phyloP scores from a whole-genome alignment of 2,329 filamentous ascomycete genomes.

The Penicillium sp. region DNA sequence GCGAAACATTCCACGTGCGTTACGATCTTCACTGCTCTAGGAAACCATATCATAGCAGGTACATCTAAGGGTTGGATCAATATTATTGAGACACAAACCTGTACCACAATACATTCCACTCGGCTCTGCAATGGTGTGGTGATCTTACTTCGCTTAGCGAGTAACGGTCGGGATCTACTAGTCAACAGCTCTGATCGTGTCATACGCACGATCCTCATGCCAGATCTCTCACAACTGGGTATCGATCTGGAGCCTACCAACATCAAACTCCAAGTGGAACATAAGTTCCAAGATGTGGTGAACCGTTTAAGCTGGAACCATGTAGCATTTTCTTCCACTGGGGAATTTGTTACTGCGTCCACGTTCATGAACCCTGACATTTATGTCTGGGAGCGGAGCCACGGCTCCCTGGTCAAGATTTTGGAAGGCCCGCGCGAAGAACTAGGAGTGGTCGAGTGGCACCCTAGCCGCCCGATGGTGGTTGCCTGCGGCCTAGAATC shows the following conservation, averaged over 20 bases:
- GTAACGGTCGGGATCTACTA: constrained; percentile 75
- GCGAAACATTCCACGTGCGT: constrained; percentile 92
- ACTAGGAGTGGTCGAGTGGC: constrained; percentile 94
- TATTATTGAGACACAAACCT: constrained; percentile 75
- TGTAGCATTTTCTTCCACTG: constrained; percentile 85
- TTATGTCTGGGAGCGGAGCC: constrained; percentile 92
- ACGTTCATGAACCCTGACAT: constrained; percentile 98
- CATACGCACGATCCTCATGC: constrained; percentile 83
- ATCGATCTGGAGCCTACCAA: constrained; percentile 67
- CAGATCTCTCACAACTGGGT: constrained; percentile 54
- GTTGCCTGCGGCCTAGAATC: constrained; percentile 88
- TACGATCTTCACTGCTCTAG: constrained; percentile 74
- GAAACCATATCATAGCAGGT: constrained; percentile 80
- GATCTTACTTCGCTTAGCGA: constrained; percentile 73
- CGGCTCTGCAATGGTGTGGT: constrained; percentile 81
- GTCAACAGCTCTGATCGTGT: constrained; percentile 92
- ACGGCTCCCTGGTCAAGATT: constrained; percentile 91
- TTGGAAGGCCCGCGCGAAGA: constrained; percentile 95
- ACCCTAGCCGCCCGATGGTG: constrained; percentile 75
- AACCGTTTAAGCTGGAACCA: constrained; percentile 95
- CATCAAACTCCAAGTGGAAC: constrained; percentile 81
- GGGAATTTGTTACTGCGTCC: constrained; percentile 90
- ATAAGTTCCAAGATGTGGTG: constrained; percentile 97
- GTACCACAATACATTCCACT: constrained; percentile 77
- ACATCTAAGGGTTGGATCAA: constrained; percentile 96